Conservation (phyloP, 2,329 filamentous ascomycete species). For the Calonectria crousiana region DNA sequence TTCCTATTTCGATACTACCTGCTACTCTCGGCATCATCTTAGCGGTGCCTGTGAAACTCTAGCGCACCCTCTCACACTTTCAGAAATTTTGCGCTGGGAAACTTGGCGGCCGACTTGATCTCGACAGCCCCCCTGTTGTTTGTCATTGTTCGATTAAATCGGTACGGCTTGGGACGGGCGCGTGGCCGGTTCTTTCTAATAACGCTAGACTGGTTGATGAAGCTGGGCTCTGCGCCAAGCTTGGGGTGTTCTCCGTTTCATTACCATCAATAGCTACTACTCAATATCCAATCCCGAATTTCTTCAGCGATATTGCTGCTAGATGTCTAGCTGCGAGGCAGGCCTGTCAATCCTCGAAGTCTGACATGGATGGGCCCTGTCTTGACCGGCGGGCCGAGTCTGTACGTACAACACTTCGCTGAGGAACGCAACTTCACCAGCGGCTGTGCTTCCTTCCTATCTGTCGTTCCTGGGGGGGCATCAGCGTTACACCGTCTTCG, state of each 20-base stretch:
- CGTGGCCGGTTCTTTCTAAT: neutral
- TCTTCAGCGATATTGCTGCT: slow-evolving; percentile 31
- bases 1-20: neutral
- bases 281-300: slow-evolving; percentile 24
- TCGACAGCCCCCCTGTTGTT: neutral
- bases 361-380: slow-evolving; percentile 41
- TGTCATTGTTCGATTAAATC: neutral
- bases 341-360: slow-evolving; percentile 43
- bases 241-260: no score
- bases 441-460: slow-evolving; percentile 32
- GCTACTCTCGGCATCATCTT: neutral
- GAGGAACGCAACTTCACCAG: slow-evolving; percentile 30
- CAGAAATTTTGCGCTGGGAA: neutral
- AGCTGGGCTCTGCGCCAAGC: no score
- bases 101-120: neutral
- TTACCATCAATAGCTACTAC: neutral
- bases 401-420: slow-evolving; percentile 36
- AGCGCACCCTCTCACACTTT: neutral
- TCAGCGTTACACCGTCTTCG: slow-evolving; percentile 44
- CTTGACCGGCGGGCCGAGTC: slow-evolving; percentile 45
- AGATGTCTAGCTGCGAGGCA: slow-evolving; percentile 24
- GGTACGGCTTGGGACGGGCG: neutral
- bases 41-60: neutral
- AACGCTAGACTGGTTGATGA: neutral
- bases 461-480: slow-evolving; percentile 32